phyloP scores from a whole-genome alignment of 306 rosid species.

The Fragaria iinumae region DNA sequence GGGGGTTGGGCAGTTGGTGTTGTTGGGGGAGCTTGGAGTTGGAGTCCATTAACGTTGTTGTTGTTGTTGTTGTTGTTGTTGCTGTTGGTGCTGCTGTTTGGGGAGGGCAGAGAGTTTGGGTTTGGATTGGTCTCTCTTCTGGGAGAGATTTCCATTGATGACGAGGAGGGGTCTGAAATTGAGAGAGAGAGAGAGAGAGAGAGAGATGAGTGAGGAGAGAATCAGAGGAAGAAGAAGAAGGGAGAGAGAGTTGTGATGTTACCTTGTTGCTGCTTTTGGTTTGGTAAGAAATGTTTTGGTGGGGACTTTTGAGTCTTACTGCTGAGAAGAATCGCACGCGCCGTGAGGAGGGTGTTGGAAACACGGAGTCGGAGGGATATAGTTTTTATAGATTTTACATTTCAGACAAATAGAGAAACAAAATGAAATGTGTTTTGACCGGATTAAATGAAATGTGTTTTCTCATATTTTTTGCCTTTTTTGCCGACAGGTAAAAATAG shows the following conservation, averaged over 20 bases:
- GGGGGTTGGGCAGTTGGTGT: conserved; percentile 30
- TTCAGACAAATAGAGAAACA: not conserved
- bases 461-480: not conserved
- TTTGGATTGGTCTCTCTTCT: conserved; percentile 25
- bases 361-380: not conserved
- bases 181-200: not conserved
- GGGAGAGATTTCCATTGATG: conserved; percentile 59
- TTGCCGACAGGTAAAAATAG: too few species aligned
- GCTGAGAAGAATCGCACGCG: conserved; percentile 30
- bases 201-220: not conserved
- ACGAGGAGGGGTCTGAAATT: not conserved
- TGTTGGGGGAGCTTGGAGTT: conserved; percentile 29
- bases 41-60: conserved; percentile 22
- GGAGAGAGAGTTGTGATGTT: conserved; percentile 2
- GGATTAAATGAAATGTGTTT: not conserved
- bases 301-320: conserved; percentile 25
- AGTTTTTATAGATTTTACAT: not conserved
- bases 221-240: not conserved
- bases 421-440: not conserved
- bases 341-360: conserved; percentile 12
- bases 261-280: conserved; percentile 22
- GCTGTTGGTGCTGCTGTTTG: conserved; percentile 37
- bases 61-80: conserved; percentile 28
- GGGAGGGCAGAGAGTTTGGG: conserved; percentile 30
- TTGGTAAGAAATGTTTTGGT: conserved; percentile 49